These are phyloP conservation scores for Trypanosoma cruzi DNA, from an alignment of 208 protist species.

Conservation along the genomic window DNA sequence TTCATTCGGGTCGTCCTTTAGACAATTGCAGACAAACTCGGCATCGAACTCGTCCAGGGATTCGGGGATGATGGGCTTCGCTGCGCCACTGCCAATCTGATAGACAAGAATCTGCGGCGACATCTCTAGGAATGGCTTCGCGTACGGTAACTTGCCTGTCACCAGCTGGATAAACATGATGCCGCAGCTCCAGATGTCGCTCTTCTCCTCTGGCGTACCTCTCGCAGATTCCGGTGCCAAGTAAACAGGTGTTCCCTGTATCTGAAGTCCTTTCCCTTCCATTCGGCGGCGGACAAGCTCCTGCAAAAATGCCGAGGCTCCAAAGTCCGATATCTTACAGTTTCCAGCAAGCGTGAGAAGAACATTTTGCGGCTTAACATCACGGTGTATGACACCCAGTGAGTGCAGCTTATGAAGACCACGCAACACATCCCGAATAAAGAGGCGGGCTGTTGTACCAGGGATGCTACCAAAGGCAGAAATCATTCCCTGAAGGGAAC, in stretches of 20 bases:
- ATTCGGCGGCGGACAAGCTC: slow-evolving; percentile 65
- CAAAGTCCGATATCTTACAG: slow-evolving; percentile 94
- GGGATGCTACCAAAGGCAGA: slow-evolving; percentile 73
- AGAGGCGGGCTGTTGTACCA: slow-evolving; percentile 58
- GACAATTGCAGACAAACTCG: slow-evolving; percentile 69
- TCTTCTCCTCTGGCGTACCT: slow-evolving; percentile 66
- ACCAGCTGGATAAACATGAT: slow-evolving; percentile 90
- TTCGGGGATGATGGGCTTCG: slow-evolving; percentile 58
- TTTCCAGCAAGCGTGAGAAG: slow-evolving; percentile 73
- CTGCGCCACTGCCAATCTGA: slow-evolving; percentile 75
- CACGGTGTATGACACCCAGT: slow-evolving; percentile 83
- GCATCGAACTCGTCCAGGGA: slow-evolving; percentile 60
- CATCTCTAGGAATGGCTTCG: slow-evolving; percentile 48
- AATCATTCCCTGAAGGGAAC: slow-evolving; percentile 82
- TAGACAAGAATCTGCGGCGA: slow-evolving; percentile 64
- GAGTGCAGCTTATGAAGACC: slow-evolving; percentile 87
- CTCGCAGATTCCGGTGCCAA: slow-evolving; percentile 85
- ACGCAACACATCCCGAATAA: slow-evolving; percentile 83
- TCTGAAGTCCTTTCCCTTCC: slow-evolving; percentile 39
- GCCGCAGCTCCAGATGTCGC: slow-evolving; percentile 89
- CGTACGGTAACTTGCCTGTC: slow-evolving; percentile 79
- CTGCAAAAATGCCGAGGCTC: slow-evolving; percentile 74
- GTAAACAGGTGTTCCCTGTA: slow-evolving; percentile 88
- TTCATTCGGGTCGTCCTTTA: slow-evolving; percentile 52
- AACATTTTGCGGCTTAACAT: slow-evolving; percentile 94